Percentiles rank a stretch among this genome's conserved stretches.
Conservation (phyloP, 1,284 basidiomycete genomes). For the Ceraceosorus guamensis region DNA sequence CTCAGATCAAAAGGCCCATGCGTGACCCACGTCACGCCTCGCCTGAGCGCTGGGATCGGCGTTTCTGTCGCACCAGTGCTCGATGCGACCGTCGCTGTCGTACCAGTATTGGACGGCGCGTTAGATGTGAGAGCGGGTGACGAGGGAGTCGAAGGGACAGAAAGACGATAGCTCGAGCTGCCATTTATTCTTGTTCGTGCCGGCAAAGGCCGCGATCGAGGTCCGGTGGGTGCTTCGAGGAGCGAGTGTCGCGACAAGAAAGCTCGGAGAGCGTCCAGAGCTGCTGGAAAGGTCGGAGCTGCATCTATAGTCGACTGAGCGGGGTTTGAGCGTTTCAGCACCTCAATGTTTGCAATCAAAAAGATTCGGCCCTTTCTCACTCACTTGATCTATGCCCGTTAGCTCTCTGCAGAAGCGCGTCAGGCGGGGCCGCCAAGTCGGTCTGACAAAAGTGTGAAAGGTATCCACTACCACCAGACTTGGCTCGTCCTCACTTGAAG, state of each 20-base stretch:
- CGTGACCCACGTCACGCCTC: conserved; percentile 52
- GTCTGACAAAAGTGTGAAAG: conserved; percentile 80
- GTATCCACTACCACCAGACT: conserved; percentile 58
- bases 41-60: background rate
- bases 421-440: conserved; percentile 73
- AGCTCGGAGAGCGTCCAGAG: background rate
- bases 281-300: background rate
- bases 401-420: conserved; percentile 75
- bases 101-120: no score
- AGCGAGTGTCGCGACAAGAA: conserved; percentile 7
- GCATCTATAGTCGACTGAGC: background rate
- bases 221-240: conserved; percentile 10
- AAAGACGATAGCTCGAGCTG: no score
- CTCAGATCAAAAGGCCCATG: conserved; percentile 61
- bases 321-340: no score
- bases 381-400: conserved; percentile 85
- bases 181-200: no score
- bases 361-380: no score
- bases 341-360: no score
- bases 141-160: no score
- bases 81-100: no score
- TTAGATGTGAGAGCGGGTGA: no score
- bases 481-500: conserved; percentile 1
- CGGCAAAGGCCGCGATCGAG: no score
- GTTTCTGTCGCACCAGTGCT: no score